Percentiles rank a stretch among this genome's conserved stretches.
Conservation (phyloP, 2,329 filamentous ascomycete genomes). For the Monilinia fructigena region DNA sequence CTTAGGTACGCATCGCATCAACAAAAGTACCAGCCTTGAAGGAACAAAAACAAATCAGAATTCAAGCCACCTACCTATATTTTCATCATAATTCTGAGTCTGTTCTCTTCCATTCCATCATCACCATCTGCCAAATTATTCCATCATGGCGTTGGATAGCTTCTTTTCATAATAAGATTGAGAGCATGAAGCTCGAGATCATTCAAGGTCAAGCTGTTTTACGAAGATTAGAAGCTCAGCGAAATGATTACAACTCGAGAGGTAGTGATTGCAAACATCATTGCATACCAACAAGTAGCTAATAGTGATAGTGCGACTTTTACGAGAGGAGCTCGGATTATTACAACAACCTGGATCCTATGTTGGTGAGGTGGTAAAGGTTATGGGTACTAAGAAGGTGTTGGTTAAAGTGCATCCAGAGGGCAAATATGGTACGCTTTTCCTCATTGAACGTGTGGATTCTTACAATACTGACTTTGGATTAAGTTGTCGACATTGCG, state of each 20-base stretch:
- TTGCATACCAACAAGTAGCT: slow-evolving; percentile 25
- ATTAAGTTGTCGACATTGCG: slow-evolving; percentile 85
- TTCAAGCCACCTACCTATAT: slow-evolving; percentile 1
- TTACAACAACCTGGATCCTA: slow-evolving; percentile 97
- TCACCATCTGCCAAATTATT: not conserved
- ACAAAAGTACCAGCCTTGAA: slow-evolving; percentile 23
- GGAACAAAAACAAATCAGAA: slow-evolving; percentile 9
- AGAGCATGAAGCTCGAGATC: slow-evolving; percentile 99
- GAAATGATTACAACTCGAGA: slow-evolving; percentile 98
- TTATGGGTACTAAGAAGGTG: slow-evolving; percentile 99
- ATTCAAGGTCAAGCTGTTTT: slow-evolving; percentile 97
- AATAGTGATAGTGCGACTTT: slow-evolving; percentile 65
- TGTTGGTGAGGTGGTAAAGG: slow-evolving; percentile 99
- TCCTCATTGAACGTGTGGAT: not conserved
- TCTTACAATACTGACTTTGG: not conserved
- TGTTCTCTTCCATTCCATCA: not conserved
- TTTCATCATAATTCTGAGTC: not conserved
- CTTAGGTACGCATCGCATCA: slow-evolving; percentile 14
- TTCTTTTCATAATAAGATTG: slow-evolving; percentile 99
- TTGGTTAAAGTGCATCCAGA: slow-evolving; percentile 98
- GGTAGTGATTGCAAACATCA: slow-evolving; percentile 34
- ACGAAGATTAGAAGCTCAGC: slow-evolving; percentile 91
- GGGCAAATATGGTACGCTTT: slow-evolving; percentile 89
- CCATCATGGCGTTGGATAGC: slow-evolving; percentile 94
- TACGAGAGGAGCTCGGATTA: slow-evolving; percentile 92